These are phyloP conservation scores for Capsicum chinense DNA, from an alignment of 257 asterid genomes.

Conservation along the genomic window DNA sequence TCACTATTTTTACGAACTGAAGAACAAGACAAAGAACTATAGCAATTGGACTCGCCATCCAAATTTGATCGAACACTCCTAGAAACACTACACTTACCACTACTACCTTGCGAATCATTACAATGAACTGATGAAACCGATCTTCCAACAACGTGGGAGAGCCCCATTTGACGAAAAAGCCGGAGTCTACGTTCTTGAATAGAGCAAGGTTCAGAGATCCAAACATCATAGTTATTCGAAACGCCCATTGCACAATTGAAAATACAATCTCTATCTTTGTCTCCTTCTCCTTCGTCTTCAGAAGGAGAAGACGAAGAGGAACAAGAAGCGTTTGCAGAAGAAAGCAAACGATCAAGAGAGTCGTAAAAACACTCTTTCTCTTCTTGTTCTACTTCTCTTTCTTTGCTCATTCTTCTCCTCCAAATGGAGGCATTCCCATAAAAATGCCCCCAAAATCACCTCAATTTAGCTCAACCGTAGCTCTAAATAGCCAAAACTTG, in stretches of 20 bases:
- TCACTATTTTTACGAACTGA: conserved; percentile 22
- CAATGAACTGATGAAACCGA: conserved; percentile 39
- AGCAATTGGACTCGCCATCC: conserved; percentile 51
- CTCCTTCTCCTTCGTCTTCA: conserved; percentile 30
- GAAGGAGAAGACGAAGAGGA: conserved; percentile 25
- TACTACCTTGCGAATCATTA: neutral
- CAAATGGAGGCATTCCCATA: conserved; percentile 36
- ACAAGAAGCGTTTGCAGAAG: conserved; percentile 31
- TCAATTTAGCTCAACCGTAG: neutral
- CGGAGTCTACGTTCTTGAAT: conserved; percentile 82
- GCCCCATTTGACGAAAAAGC: conserved; percentile 82
- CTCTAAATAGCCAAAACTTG: neutral
- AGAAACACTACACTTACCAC: conserved; percentile 25
- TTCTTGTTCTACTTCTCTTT: conserved; percentile 30
- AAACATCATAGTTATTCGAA: conserved; percentile 68
- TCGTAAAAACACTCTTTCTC: conserved; percentile 28
- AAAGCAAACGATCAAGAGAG: conserved; percentile 33
- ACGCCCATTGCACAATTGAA: conserved; percentile 42
- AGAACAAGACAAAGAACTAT: neutral
- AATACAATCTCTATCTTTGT: conserved; percentile 15
- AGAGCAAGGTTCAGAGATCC: conserved; percentile 90
- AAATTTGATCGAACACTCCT: conserved; percentile 58
- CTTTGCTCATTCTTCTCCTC: conserved; percentile 69
- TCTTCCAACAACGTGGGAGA: conserved; percentile 32
- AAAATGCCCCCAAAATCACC: conserved; percentile 35